Evolutionary conservation across 768 basidiomycete species (phyloP), one percentile per base, ranked within the genome.

Genomic region (Termitomyces sp.): DNA sequence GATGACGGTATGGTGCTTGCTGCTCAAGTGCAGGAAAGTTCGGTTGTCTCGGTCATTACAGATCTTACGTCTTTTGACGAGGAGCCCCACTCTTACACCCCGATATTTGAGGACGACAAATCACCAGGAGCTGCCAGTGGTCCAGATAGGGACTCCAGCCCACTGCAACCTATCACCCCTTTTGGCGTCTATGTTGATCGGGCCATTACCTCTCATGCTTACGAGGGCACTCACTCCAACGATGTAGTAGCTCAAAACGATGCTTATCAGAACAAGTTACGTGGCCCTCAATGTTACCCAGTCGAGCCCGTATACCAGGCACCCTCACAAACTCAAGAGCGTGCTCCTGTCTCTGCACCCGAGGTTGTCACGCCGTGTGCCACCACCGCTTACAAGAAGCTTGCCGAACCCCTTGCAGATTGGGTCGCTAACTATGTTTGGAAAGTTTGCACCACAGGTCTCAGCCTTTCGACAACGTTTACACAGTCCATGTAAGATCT

Each of bases 361-460:
- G 83, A 84, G 59, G 72, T 81, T 25, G 72, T 79, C 43, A 78
- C 82, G 34, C 79, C 83, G 12, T 79, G 78, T 65, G 81, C 87
- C 43, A 81, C 82, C 11, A 67, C 76, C 29, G 76, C 79, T 9
- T 92, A 91, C 77, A 87, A 82, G 77, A 89, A 85, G 67, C 78
- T 92, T 10, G 84, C 88, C 0, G 89, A 91, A 56, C 90, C 91
- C 17, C 77, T 93, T 63, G 83, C 91, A 4, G 87, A 88, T 60
- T 93, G 91, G 91, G 75, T 92, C 29, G 87, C 88, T 47, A 80
- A 80, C 56, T 93, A 88, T 69, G 85, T 91, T 15, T 93, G 91
- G 91, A 91, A 89, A 71, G 85, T 86, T 49, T 91, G 91, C 70
- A 88, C 87, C 15, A 88, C 86, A n/a, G 86, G 84, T 49, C 78